Evolutionary conservation across 352 stramenopile species (phyloP).

Genomic region (Phytophthora foliorum): DNA sequence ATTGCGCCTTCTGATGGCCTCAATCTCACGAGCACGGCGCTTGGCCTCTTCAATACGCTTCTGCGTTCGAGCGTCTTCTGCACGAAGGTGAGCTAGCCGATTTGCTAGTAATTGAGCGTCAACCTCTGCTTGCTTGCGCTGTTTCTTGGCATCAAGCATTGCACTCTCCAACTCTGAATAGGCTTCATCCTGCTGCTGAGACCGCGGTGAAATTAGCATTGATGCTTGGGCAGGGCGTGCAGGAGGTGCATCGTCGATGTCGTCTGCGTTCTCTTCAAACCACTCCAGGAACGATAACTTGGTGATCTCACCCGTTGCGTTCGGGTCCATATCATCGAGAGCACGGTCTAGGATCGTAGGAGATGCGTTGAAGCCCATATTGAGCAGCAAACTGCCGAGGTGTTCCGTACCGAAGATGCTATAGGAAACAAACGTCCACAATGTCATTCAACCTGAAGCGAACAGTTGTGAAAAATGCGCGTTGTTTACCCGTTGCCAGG

Average conservation of each 20-base stretch:
- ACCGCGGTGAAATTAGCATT: constrained; percentile 15
- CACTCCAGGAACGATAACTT: constrained; percentile 80
- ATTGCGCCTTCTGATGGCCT: constrained; percentile 71
- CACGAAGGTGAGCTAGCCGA: constrained; percentile 65
- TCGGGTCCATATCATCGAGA: constrained; percentile 77
- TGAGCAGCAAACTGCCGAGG: constrained; percentile 62
- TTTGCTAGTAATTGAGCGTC: constrained; percentile 74
- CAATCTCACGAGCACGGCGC: constrained; percentile 65
- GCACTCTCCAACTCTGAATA: constrained; percentile 56
- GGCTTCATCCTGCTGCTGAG: constrained; percentile 38
- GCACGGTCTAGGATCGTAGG: constrained; percentile 61
- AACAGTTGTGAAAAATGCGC: not conserved
- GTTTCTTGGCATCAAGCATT: constrained; percentile 52
- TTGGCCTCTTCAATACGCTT: constrained; percentile 81
- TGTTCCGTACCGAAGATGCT: constrained; percentile 71
- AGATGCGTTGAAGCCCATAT: constrained; percentile 77
- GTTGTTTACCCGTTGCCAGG: constrained; percentile 39
- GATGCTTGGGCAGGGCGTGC: not conserved
- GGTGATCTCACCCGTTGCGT: constrained; percentile 71
- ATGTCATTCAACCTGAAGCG: not conserved
- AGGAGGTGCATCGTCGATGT: constrained; percentile 49
- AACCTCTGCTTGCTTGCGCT: constrained; percentile 60
- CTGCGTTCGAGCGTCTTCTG: constrained; percentile 64
- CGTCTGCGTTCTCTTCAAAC: constrained; percentile 76
- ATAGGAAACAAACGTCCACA: not conserved